Conservation (phyloP, 352 stramenopile genomes). For the Vaucheria bursata region DNA sequence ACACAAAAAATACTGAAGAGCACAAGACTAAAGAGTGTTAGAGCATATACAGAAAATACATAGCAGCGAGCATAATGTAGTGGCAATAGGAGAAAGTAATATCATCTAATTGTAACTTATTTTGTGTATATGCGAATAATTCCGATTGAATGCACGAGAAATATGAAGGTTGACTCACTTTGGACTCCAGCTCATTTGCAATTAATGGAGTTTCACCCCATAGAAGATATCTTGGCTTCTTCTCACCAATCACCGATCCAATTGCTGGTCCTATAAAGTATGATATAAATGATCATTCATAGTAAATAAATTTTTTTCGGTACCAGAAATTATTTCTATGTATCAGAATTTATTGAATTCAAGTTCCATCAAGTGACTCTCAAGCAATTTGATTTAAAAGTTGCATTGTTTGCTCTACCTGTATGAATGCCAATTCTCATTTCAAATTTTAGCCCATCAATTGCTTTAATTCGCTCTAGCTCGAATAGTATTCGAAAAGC, state of each 20-base stretch:
- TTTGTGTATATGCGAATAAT: no score
- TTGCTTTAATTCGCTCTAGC: slow-evolving; percentile 60
- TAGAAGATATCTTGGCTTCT: slow-evolving; percentile 71
- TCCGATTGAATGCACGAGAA: no score
- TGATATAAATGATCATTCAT: no score
- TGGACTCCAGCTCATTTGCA: slow-evolving; percentile 63
- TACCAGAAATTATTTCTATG: no score
- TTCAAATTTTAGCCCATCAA: slow-evolving; percentile 59
- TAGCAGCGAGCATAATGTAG: neutral
- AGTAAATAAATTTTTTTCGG: no score
- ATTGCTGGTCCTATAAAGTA: slow-evolving; percentile 59
- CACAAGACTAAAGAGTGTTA: neutral
- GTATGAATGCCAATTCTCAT: slow-evolving; percentile 74
- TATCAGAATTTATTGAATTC: no score
- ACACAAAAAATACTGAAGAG: neutral
- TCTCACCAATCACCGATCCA: slow-evolving; percentile 66
- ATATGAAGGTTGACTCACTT: no score
- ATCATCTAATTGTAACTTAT: no score
- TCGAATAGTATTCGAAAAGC: slow-evolving; percentile 72
- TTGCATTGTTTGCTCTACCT: no score
- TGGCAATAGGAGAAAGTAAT: no score
- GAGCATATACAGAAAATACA: neutral
- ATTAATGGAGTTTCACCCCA: slow-evolving; percentile 68
- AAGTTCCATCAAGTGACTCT: no score
- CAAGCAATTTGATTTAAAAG: no score